Evolutionary conservation across 805 yeast species (phyloP), one percentile per base, ranked within the genome.

Genomic region (Pichia kluyveri): DNA sequence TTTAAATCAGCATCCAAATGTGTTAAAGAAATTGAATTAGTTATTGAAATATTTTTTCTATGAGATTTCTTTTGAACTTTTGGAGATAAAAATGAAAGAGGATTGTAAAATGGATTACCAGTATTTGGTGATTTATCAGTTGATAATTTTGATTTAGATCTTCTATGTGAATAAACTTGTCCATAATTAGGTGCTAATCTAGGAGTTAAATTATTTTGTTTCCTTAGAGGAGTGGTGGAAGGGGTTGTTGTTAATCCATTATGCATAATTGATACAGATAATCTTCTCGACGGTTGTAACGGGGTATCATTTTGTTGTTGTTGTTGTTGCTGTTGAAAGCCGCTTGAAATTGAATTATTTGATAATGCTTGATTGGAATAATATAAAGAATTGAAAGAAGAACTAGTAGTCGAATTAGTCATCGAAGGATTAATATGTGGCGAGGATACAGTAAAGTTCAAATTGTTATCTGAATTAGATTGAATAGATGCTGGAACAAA

Each of bases 51-150:
- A 36, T 60, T 63, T 41, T 65, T 63, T 50, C 56, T 59, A 58
- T 51, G 67, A 18, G 51, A 38, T 43, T 53, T 55, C 51, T 68
- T 58, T 43, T 56, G 47, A 42, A 64, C 59, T 49, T 64, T 66
- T 9, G 79, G 78, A 15, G 77, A 69, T 41, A 71, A 46, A 43
- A 71, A 71, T 8, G 71, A 54, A 1, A 71, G 67, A 3, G 76
- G 77, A 1, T 73, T 72, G 56, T 73, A 73, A 56, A 74, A 75
- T 10, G 79, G 79, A 53, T 73, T 75, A 8, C 70, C 70, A 17
- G 60, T 56, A 28, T 40, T 38, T 18, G 73, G 72, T 1, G 73
- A 68, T 53, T 61, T 65, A 40, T 62, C 61, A 18, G 58, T 53
- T 11, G 56, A 40, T 9, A 54, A 44, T 38, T 48, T 54, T 7